Evolutionary conservation across 441 rosid genomes (phyloP), one percentile per base, ranked within the genome.

Genomic region (Flueggea neowawraea): DNA sequence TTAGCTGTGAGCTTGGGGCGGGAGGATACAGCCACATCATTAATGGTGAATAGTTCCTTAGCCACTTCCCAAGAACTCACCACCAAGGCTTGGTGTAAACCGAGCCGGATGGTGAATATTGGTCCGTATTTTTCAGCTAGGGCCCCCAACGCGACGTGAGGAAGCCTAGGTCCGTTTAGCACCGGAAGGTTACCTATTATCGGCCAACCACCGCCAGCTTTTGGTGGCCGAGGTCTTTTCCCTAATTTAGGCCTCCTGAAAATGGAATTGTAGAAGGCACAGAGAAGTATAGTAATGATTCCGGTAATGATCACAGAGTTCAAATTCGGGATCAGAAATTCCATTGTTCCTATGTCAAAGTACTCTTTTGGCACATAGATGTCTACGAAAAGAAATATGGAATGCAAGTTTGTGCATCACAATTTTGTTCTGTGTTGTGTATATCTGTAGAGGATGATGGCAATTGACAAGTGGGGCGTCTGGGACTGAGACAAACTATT

Each of bases 71-170:
- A 63, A 36, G 61, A 64, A 44, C 67, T 69, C 58, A 78, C 74
- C 65, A 79, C 83, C 61, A 82, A 16, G 14, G 76, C 69, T 0
- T 64, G 78, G 44, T 63, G 60, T 52, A 68, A 31, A 9, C 83
- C 83, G 0, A 79, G 12, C 53, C 66, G 56, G 58, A 79, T 66
- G n/a, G 64, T 55, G 78, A 74, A 79, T 33, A 82, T 64, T 11
- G 82, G 73, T 13, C 86, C 83, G 22, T 54, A 57, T 63, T 73
- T 71, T 52, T 81, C 73, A 3, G 85, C 75, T 58, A 78, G 53
- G 31, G 61, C 66, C 11, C 62, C 81, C 47, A 82, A 63, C 11
- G 70, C 58, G 4, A 62, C 22, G 64, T 74, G 70, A 36, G 80
- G 78, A 22, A 74, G 80, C 43, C 61, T 43, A 39, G 75, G 22